Evolutionary conservation across 2,329 filamentous ascomycete species (phyloP), one percentile per base, ranked within the genome.

Genomic region (Fusarium napiforme): DNA sequence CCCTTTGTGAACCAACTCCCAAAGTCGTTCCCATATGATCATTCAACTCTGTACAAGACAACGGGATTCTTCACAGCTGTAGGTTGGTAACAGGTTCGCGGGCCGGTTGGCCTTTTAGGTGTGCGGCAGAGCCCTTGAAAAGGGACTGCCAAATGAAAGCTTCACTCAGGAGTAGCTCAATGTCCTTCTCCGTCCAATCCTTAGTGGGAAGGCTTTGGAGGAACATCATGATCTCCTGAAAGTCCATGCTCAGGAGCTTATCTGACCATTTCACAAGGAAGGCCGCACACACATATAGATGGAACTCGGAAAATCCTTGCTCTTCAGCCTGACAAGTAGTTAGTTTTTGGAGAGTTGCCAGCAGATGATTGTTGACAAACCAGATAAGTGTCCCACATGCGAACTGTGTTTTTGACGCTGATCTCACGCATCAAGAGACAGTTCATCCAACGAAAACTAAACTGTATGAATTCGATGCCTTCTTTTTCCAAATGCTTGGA

Each of bases 351-450:
- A 4, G 14, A 23, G 19, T 26, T 4, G 10, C 39, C 19, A 23
- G 19, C n/a, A 23, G 40, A 37, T 14, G 7, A 21, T 18, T n/a
- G 18, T 15, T 32, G 72, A 84, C 91, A 81, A 86, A 98, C 96
- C 85, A 99, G 89, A 84, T 99, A 99, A 32, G 96, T 99, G 83
- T 99, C 96, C 96, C 96, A 99, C 96, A 99, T 99, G 76, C 96
- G 89, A 73, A 99, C 97, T 1, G 95, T 98, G 81, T 98, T 98
- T 81, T 92, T 93, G 64, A 99, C 96, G 80, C 93, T 97, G 74
- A 99, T 93, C 84, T 99, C 96, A 72, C 96, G 90, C 96, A 99
- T 99, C 74, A 99, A 87, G 59, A 99, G 89, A 82, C 96, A 99
- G 79, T 99, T 99, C 96, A 99, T 99, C 96, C 96, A 99, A 64